These are phyloP conservation scores for Aspergillus baeticus DNA, from an alignment of 495 filamentous ascomycete genomes.

Conservation along the genomic window DNA sequence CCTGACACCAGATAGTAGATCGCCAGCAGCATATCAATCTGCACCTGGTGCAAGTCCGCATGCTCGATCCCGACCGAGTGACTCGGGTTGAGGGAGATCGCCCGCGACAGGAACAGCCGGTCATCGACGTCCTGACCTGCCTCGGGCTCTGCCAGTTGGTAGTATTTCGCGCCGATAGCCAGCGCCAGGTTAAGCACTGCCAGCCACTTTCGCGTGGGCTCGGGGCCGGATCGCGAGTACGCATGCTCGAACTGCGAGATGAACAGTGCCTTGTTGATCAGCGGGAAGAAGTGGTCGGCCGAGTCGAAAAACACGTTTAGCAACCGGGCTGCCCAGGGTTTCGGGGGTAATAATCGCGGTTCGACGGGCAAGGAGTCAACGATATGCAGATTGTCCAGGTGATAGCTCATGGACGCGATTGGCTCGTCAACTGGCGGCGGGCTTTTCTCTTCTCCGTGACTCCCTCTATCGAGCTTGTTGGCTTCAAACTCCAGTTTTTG, in stretches of 20 bases:
- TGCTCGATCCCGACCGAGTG: conserved; percentile 41
- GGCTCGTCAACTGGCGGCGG: neutral
- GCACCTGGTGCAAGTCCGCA: conserved; percentile 50
- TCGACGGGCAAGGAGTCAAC: conserved; percentile 42
- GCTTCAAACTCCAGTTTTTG: conserved; percentile 33
- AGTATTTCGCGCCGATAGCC: conserved; percentile 57
- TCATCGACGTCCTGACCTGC: conserved; percentile 32
- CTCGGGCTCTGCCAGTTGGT: conserved; percentile 40
- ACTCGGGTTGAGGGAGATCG: conserved; percentile 10
- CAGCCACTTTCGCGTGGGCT: conserved; percentile 47
- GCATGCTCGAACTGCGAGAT: conserved; percentile 33
- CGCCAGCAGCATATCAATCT: conserved; percentile 47
- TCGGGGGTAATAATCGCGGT: conserved; percentile 48
- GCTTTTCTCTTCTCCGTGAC: neutral
- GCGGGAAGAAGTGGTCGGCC: conserved; percentile 57
- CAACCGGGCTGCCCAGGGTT: conserved; percentile 46
- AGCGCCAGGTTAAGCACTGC: conserved; percentile 61
- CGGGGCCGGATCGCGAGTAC: conserved; percentile 18
- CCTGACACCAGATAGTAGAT: conserved; percentile 54
- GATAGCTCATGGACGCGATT: conserved; percentile 40
- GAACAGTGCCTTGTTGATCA: conserved; percentile 47
- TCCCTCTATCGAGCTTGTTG: neutral
- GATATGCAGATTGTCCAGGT: conserved; percentile 55
- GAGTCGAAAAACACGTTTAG: conserved; percentile 51
- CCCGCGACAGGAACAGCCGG: neutral